A percentile compares a stretch with the other conserved stretches of the same genome.
Conservation (phyloP, 805 yeast genomes). For the Ogataea neopini region DNA sequence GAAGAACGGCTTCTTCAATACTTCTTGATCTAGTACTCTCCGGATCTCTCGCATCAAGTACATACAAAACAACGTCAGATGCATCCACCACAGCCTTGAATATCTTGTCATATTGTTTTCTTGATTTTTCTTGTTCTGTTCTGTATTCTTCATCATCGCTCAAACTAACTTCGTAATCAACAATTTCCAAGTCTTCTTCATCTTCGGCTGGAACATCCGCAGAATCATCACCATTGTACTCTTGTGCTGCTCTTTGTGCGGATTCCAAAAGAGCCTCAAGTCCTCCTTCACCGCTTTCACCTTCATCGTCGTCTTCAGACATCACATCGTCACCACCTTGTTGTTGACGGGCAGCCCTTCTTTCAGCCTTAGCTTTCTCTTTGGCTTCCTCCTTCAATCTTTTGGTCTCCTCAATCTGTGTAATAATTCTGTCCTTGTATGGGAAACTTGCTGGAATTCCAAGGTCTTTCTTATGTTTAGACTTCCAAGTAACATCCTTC, state of each 20-base stretch:
- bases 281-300: conserved; percentile 46
- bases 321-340: conserved; percentile 38
- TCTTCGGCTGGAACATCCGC: conserved; percentile 37
- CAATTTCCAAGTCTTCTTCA: conserved; percentile 40
- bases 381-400: conserved; percentile 56
- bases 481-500: conserved; percentile 93
- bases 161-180: conserved; percentile 49
- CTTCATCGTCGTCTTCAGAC: conserved; percentile 40
- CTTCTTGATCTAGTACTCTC: conserved; percentile 89
- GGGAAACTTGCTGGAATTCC: conserved; percentile 97
- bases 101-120: conserved; percentile 91
- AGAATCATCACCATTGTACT: conserved; percentile 54
- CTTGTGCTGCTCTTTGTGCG: conserved; percentile 85
- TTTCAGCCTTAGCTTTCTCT: conserved; percentile 49
- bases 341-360: conserved; percentile 41
- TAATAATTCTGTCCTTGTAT: conserved; percentile 79
- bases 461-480: conserved; percentile 79
- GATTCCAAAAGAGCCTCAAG: conserved; percentile 85
- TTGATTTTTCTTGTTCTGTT: conserved; percentile 65
- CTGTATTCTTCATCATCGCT: conserved; percentile 42
- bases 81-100: conserved; percentile 92
- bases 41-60: conserved; percentile 97
- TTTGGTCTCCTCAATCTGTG: conserved; percentile 67
- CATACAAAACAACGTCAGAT: conserved; percentile 87
- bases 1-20: conserved; percentile 86